Evolutionary conservation across 83 land plant species (phyloP).

Genomic region (Thuja plicata): DNA sequence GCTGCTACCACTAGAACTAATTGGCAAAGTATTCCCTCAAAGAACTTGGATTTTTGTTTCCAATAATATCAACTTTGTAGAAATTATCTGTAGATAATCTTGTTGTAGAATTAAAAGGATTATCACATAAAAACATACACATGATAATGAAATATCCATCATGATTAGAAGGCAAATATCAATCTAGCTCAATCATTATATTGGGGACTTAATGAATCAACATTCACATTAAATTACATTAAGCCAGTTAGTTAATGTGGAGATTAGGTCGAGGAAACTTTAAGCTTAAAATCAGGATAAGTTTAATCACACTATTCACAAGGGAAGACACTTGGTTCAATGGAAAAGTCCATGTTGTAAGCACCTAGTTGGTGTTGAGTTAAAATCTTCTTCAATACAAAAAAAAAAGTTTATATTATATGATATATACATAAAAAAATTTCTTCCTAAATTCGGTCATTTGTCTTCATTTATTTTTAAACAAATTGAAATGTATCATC

Average conservation of each 20-base stretch:
- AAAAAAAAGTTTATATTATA: too few species aligned
- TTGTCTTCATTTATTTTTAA: too few species aligned
- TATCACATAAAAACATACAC: neutral
- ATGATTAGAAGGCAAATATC: neutral
- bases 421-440: too few species aligned
- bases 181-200: neutral
- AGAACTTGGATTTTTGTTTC: neutral
- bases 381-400: too few species aligned
- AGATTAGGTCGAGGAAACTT: neutral
- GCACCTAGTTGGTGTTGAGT: too few species aligned
- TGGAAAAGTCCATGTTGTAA: too few species aligned
- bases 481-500: neutral
- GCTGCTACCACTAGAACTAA: conserved; percentile 21
- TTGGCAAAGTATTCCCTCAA: conserved; percentile 26
- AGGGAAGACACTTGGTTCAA: neutral
- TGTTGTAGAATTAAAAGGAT: conserved; percentile 39
- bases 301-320: neutral
- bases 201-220: neutral
- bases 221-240: neutral
- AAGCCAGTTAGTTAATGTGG: neutral
- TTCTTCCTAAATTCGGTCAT: too few species aligned
- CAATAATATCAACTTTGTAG: conserved; percentile 81
- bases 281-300: neutral
- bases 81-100: conserved; percentile 76
- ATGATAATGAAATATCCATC: neutral